Conservation (phyloP, 495 filamentous ascomycete genomes). For the Podospora pseudoanserina region DNA sequence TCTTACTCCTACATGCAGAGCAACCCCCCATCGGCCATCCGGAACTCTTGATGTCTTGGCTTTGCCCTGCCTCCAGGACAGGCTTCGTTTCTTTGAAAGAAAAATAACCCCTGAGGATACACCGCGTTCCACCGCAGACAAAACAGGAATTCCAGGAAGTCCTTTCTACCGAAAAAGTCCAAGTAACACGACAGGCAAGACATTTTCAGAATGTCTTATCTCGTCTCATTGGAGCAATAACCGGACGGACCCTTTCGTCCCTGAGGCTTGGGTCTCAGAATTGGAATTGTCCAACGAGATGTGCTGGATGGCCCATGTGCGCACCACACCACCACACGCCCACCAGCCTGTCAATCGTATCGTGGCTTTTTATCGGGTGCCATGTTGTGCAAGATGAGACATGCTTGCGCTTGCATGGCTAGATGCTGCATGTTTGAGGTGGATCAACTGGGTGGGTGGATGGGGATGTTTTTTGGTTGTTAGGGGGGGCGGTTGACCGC, state of each 20-base stretch:
- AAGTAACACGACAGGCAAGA: not conserved
- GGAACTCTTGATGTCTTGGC: not conserved
- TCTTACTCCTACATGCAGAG: not conserved
- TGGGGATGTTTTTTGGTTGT: not conserved
- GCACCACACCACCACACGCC: not conserved
- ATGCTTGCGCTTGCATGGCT: not conserved
- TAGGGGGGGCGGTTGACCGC: not conserved
- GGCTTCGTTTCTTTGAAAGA: not conserved
- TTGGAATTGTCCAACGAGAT: constrained; percentile 4
- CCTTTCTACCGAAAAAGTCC: not conserved
- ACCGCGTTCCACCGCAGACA: not conserved
- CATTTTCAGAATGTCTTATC: not conserved
- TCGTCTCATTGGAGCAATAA: not conserved
- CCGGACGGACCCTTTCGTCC: not conserved
- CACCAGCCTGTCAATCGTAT: not conserved
- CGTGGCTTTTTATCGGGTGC: not conserved
- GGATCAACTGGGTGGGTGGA: not conserved
- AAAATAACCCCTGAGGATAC: not conserved
- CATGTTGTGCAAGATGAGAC: not conserved
- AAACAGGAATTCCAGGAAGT: not conserved
- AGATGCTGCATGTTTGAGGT: not conserved
- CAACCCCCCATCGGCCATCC: not conserved
- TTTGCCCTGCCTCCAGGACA: not conserved
- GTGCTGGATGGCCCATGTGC: not conserved
- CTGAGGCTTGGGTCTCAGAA: not conserved